Conservation (phyloP, 2,329 filamentous ascomycete species). For the Aspergillus calidoustus region DNA sequence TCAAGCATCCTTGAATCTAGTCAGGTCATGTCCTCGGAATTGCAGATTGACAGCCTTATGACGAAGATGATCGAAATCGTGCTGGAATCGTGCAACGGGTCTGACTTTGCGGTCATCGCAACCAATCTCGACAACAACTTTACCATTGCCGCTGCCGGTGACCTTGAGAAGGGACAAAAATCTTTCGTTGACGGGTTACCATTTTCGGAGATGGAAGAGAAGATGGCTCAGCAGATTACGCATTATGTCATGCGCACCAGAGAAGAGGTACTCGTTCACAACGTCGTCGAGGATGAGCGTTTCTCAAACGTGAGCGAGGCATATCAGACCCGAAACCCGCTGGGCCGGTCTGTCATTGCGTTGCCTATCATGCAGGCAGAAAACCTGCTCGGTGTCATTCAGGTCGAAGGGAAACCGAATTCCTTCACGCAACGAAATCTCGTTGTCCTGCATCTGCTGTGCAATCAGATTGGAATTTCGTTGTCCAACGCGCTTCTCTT, state of each 20-base stretch:
- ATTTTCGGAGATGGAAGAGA: constrained; percentile 61
- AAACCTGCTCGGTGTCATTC: constrained; percentile 63
- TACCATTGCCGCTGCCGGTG: constrained; percentile 65
- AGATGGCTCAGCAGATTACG: constrained; percentile 64
- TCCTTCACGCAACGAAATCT: constrained; percentile 66
- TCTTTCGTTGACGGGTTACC: constrained; percentile 60
- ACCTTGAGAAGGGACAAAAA: constrained; percentile 58
- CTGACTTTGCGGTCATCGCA: constrained; percentile 64
- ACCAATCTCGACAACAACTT: constrained; percentile 64
- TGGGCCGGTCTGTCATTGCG: constrained; percentile 64
- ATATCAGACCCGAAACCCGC: constrained; percentile 60
- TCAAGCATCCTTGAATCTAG: constrained; percentile 68
- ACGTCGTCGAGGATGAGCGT: constrained; percentile 67
- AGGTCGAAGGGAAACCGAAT: constrained; percentile 66
- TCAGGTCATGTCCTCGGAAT: constrained; percentile 67
- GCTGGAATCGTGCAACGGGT: constrained; percentile 64
- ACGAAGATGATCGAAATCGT: constrained; percentile 69
- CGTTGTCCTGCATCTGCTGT: constrained; percentile 59
- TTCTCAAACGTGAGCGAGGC: constrained; percentile 65
- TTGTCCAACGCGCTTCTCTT: constrained; percentile 68
- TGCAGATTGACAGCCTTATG: constrained; percentile 66
- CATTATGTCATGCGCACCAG: constrained; percentile 66
- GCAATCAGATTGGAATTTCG: constrained; percentile 68
- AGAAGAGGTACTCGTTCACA: constrained; percentile 67
- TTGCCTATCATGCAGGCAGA: constrained; percentile 66